Evolutionary conservation across 2,329 filamentous ascomycete species (phyloP).

Genomic region (Diplodia corticola): DNA sequence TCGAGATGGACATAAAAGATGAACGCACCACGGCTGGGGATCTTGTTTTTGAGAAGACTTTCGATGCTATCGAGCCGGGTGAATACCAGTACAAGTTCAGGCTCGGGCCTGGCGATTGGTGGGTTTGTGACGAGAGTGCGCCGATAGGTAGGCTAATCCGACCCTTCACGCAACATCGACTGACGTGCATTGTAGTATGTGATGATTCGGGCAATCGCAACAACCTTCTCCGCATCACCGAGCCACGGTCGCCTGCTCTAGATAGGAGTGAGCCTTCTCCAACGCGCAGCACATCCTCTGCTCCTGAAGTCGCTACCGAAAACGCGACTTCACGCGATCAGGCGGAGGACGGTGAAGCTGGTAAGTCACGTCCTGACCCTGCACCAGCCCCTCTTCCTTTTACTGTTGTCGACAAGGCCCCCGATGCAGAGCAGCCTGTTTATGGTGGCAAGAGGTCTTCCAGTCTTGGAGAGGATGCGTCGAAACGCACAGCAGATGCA

Average conservation of each 20-base stretch:
- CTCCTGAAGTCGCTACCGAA: conserved; percentile 5
- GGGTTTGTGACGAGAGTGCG: conserved; percentile 65
- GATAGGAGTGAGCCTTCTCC: neutral
- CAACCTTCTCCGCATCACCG: conserved; percentile 49
- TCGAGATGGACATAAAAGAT: conserved; percentile 61
- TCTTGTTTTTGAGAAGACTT: conserved; percentile 58
- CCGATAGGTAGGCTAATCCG: conserved; percentile 54
- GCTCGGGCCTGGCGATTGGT: conserved; percentile 66
- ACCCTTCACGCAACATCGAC: conserved; percentile 1
- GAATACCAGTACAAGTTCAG: conserved; percentile 76
- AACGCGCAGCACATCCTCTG: neutral
- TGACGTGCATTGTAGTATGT: conserved; percentile 43
- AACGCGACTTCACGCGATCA: neutral
- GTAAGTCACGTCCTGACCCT: conserved; percentile 22
- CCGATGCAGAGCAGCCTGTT: conserved; percentile 28
- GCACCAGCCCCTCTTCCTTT: conserved; percentile 28
- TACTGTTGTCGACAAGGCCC: conserved; percentile 30
- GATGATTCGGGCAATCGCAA: conserved; percentile 57
- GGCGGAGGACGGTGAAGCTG: neutral
- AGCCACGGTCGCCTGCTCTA: neutral
- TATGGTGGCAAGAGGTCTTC: conserved; percentile 26
- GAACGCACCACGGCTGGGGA: conserved; percentile 54
- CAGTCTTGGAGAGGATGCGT: conserved; percentile 25
- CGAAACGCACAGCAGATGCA: conserved; percentile 30
- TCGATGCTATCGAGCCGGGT: conserved; percentile 57